A percentile compares a stretch with the other conserved stretches of the same genome.
Evolutionary conservation across 306 rosid species (phyloP).

Genomic region (Carpinus fangiana): DNA sequence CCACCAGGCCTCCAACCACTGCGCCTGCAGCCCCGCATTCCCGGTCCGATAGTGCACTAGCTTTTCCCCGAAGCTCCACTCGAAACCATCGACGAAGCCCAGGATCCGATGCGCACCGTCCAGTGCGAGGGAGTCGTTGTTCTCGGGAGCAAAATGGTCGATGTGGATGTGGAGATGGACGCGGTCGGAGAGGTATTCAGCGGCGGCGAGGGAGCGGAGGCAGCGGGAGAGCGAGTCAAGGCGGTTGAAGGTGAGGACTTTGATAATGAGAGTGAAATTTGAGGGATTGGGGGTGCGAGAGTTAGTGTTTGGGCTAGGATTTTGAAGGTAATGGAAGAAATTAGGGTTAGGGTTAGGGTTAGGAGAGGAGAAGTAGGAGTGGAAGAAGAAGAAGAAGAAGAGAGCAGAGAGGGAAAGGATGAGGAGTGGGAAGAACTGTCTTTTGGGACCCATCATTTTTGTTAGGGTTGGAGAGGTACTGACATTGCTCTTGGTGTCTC

Average conservation of each 20-base stretch:
- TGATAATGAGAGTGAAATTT: conserved; percentile 60
- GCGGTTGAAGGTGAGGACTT: conserved; percentile 80
- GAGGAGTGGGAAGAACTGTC: conserved; percentile 60
- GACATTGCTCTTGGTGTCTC: not conserved
- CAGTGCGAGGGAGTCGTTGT: conserved; percentile 26
- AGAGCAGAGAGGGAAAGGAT: conserved; percentile 46
- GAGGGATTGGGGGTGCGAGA: conserved; percentile 25
- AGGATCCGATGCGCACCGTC: conserved; percentile 57
- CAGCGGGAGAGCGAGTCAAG: conserved; percentile 75
- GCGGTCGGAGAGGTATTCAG: conserved; percentile 78
- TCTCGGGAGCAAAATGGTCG: conserved; percentile 49
- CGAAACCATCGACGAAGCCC: conserved; percentile 65
- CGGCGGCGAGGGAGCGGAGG: conserved; percentile 78
- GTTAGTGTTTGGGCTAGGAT: conserved; percentile 36
- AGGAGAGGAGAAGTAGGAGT: conserved; percentile 51
- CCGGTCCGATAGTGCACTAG: conserved; percentile 71
- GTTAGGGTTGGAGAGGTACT: not conserved
- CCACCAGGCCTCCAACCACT: conserved; percentile 99
- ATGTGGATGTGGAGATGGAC: conserved; percentile 73
- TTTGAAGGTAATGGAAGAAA: conserved; percentile 15
- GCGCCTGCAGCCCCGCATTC: conserved; percentile 89
- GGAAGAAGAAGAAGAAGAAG: conserved; percentile 51
- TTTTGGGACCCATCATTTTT: conserved; percentile 62
- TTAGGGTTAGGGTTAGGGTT: conserved; percentile 19
- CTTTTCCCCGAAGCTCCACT: conserved; percentile 82